phyloP scores from a whole-genome alignment of 2,329 filamentous ascomycete species.

The Pestalotiopsis sp. region DNA sequence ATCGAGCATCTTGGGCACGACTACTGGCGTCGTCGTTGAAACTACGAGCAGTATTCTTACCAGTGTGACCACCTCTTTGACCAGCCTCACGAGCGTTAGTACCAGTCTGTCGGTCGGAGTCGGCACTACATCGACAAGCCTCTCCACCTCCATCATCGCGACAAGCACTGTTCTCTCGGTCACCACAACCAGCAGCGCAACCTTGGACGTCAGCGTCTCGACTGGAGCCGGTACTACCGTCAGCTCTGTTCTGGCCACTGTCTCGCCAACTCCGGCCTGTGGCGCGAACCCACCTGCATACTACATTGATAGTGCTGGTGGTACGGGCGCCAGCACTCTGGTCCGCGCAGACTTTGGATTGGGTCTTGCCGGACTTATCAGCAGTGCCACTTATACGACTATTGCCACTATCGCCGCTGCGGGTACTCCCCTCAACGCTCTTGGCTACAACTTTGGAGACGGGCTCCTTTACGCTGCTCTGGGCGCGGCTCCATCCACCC shows the following conservation, averaged over 20 bases:
- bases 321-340: background rate
- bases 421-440: background rate
- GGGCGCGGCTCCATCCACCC: background rate
- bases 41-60: background rate
- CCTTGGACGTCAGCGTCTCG: background rate
- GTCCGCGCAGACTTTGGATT: background rate
- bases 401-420: background rate
- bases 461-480: background rate
- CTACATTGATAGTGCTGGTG: background rate
- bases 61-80: background rate
- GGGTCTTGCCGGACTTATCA: background rate
- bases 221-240: background rate
- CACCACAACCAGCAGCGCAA: background rate
- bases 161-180: background rate
- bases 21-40: background rate
- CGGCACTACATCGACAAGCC: background rate
- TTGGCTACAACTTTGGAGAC: background rate
- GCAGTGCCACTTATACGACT: background rate
- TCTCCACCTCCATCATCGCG: background rate
- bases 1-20: background rate
- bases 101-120: background rate
- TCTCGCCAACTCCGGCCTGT: background rate
- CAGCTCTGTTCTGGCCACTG: background rate
- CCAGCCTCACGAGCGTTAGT: background rate
- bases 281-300: conserved; percentile 1